These are phyloP conservation scores for Globisporangium emineosum DNA, from an alignment of 352 stramenopile species.

Conservation along the genomic window DNA sequence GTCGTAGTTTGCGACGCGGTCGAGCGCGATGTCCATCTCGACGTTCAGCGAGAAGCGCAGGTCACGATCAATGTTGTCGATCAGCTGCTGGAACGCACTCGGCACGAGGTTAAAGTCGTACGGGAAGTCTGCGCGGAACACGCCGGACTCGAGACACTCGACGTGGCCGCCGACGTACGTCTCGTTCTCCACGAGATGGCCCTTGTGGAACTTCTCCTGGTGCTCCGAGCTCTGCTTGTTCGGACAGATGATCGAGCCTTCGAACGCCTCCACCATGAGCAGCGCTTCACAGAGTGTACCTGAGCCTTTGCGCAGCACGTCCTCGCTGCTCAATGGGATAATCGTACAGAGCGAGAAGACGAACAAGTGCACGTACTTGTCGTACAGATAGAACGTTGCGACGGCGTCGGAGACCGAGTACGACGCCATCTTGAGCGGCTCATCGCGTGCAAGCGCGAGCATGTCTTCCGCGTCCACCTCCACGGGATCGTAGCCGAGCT, in stretches of 20 bases:
- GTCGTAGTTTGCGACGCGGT: slow-evolving; percentile 90
- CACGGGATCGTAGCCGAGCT: slow-evolving; percentile 98
- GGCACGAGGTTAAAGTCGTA: slow-evolving; percentile 97
- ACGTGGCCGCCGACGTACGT: slow-evolving; percentile 99
- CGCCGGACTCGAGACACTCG: slow-evolving; percentile 97
- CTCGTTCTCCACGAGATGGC: slow-evolving; percentile 96
- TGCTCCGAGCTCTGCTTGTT: slow-evolving; percentile 95
- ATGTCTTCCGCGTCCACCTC: slow-evolving; percentile 99
- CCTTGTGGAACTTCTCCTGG: slow-evolving; percentile 85
- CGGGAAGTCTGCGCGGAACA: slow-evolving; percentile 97
- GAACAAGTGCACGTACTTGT: slow-evolving; percentile 99
- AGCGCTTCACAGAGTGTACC: slow-evolving; percentile 99
- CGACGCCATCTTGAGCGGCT: slow-evolving; percentile 96
- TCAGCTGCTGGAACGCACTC: slow-evolving; percentile 92
- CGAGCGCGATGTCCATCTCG: slow-evolving; percentile 83
- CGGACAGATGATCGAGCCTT: slow-evolving; percentile 96
- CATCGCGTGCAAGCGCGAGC: slow-evolving; percentile 92
- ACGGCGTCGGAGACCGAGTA: slow-evolving; percentile 99
- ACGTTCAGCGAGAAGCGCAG: slow-evolving; percentile 96
- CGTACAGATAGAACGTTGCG: slow-evolving; percentile 99
- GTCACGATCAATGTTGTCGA: slow-evolving; percentile 97
- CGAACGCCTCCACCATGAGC: slow-evolving; percentile 98
- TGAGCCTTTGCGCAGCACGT: slow-evolving; percentile 95
- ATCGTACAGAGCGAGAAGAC: slow-evolving; percentile 99
- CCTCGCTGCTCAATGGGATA: slow-evolving; percentile 97